These are phyloP conservation scores for Saccharomycopsis javanensis DNA, from an alignment of 805 yeast species.

Conservation along the genomic window DNA sequence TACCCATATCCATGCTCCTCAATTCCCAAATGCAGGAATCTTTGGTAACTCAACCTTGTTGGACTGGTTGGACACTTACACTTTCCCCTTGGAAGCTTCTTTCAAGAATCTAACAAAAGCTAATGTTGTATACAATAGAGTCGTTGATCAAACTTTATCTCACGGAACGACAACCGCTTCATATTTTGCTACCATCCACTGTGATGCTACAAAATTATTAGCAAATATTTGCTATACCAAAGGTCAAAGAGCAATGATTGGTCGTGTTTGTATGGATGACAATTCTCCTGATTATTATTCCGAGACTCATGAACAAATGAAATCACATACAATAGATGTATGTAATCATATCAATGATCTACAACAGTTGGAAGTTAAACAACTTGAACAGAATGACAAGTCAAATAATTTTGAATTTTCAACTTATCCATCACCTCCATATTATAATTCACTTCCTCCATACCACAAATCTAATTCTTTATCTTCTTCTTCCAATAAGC, in stretches of 20 bases:
- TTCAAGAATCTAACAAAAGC: constrained; percentile 49
- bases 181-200: constrained; percentile 83
- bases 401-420: neutral
- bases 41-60: constrained; percentile 78
- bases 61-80: constrained; percentile 82
- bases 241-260: constrained; percentile 86
- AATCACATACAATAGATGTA: constrained; percentile 44
- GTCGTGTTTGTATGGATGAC: constrained; percentile 89
- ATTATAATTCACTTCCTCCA: neutral
- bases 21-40: constrained; percentile 72
- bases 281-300: constrained; percentile 66
- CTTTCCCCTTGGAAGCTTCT: constrained; percentile 80
- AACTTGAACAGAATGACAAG: neutral
- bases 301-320: constrained; percentile 47
- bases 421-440: neutral
- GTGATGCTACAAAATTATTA: constrained; percentile 61
- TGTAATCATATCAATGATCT: constrained; percentile 42
- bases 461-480: neutral
- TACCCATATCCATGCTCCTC: constrained; percentile 80
- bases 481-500: neutral
- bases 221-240: constrained; percentile 55
- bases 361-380: neutral
- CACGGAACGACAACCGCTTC: constrained; percentile 90
- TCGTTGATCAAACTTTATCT: constrained; percentile 56
- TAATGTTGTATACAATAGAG: constrained; percentile 48